Evolutionary conservation across 2,329 filamentous ascomycete species (phyloP).

Genomic region (Talaromyces albobiverticillius): DNA sequence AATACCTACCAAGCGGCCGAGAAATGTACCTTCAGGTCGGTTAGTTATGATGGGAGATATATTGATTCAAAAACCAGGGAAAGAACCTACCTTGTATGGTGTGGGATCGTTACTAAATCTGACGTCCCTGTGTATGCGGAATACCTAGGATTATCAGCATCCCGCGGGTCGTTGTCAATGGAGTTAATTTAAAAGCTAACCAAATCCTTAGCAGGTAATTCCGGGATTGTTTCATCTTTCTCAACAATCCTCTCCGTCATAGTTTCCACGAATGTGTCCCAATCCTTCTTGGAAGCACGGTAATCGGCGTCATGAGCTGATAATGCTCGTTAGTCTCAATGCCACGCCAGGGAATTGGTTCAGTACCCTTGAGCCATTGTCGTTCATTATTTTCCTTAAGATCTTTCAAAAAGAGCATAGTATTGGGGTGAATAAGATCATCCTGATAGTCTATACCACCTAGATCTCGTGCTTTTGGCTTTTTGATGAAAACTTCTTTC

Average conservation of each 20-base stretch:
- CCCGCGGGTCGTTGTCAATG: neutral
- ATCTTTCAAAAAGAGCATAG: constrained; percentile 59
- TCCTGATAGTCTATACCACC: constrained; percentile 58
- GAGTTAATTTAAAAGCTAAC: constrained; percentile 37
- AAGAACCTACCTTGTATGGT: constrained; percentile 73
- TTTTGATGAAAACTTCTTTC: constrained; percentile 60
- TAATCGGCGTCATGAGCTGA: constrained; percentile 77
- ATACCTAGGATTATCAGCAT: constrained; percentile 52
- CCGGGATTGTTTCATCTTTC: constrained; percentile 77
- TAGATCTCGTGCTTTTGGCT: constrained; percentile 60
- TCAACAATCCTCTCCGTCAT: constrained; percentile 69
- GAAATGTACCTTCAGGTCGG: constrained; percentile 64
- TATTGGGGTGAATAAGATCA: constrained; percentile 61
- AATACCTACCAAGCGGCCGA: constrained; percentile 68
- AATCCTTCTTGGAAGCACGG: constrained; percentile 74
- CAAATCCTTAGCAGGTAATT: constrained; percentile 80
- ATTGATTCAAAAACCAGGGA: neutral
- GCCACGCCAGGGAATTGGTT: neutral
- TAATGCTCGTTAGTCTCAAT: neutral
- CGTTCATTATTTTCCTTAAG: constrained; percentile 60
- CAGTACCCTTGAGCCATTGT: constrained; percentile 60
- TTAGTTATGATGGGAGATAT: constrained; percentile 20
- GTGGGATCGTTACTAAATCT: constrained; percentile 81
- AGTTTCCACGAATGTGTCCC: constrained; percentile 71
- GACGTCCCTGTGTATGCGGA: constrained; percentile 83